Conservation (phyloP, 2,329 filamentous ascomycete species). For the Rhytidhysteron rufulum region DNA sequence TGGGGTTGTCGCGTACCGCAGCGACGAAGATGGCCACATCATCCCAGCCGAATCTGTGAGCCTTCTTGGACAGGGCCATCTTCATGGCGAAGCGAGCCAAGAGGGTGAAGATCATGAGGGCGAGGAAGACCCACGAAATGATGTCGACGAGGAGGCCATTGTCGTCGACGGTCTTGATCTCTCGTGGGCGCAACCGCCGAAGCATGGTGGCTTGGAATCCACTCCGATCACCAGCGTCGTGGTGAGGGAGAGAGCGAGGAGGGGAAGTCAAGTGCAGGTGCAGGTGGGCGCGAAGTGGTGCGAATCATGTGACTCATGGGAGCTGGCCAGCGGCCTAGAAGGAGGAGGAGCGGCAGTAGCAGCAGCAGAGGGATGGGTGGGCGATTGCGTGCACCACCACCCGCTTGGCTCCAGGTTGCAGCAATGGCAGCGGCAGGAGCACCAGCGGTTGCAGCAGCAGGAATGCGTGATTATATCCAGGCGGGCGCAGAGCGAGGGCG, state of each 20-base stretch:
- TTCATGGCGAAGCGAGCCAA: constrained; percentile 23
- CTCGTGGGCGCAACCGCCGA: constrained; percentile 2
- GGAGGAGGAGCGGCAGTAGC: background rate
- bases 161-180: constrained; percentile 8
- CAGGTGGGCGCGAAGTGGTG: background rate
- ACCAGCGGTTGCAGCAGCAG: too few relatives aligned
- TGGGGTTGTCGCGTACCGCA: constrained; percentile 14
- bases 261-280: background rate
- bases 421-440: too few relatives aligned
- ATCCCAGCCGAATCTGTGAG: constrained; percentile 14
- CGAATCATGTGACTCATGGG: background rate
- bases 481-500: too few relatives aligned
- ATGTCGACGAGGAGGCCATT: constrained; percentile 16
- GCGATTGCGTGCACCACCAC: background rate
- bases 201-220: background rate
- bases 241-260: too few relatives aligned
- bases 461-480: too few relatives aligned
- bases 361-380: background rate
- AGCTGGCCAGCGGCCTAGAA: background rate
- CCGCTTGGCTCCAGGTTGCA: too few relatives aligned
- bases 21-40: constrained; percentile 24
- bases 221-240: background rate
- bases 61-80: constrained; percentile 15
- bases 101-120: constrained; percentile 17
- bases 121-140: constrained; percentile 25